phyloP scores from a whole-genome alignment of 768 basidiomycete species.

The Strobilomyces confusus region DNA sequence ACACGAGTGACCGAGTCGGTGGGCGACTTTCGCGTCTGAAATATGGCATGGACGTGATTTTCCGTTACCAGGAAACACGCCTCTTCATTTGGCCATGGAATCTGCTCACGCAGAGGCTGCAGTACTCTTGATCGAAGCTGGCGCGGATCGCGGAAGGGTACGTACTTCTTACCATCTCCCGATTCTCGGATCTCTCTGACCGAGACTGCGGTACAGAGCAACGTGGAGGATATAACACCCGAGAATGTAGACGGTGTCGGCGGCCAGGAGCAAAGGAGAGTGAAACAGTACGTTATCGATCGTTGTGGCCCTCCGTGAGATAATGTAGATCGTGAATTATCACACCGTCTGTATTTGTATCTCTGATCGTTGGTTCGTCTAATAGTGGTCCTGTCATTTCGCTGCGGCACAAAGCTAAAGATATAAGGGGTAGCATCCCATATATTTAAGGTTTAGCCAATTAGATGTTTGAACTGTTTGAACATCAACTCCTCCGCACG shows the following conservation, averaged over 20 bases:
- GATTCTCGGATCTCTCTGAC: not conserved
- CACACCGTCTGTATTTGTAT: not conserved
- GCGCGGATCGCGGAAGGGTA: slow-evolving; percentile 88
- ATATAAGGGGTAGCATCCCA: too few species aligned
- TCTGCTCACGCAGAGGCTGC: slow-evolving; percentile 92
- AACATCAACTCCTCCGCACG: too few species aligned
- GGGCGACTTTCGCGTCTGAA: slow-evolving; percentile 14
- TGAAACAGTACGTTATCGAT: slow-evolving; percentile 70
- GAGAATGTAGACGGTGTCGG: slow-evolving; percentile 90
- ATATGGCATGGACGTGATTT: not conserved
- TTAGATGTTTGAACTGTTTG: too few species aligned
- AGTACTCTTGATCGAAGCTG: slow-evolving; percentile 88
- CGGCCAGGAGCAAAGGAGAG: slow-evolving; percentile 79
- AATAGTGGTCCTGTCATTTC: not conserved
- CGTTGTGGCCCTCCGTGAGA: slow-evolving; percentile 49
- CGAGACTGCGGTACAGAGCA: slow-evolving; percentile 46
- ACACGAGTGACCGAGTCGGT: slow-evolving; percentile 81
- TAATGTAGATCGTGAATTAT: not conserved
- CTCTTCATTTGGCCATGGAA: slow-evolving; percentile 96
- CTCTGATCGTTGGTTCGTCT: not conserved
- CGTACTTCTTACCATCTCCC: slow-evolving; percentile 27
- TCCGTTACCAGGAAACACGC: slow-evolving; percentile 74
- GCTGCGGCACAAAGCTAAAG: not conserved
- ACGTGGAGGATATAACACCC: slow-evolving; percentile 80
- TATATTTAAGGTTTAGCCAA: not conserved